A percentile compares a stretch with the other conserved stretches of the same genome.
phyloP scores from a whole-genome alignment of 2,329 filamentous ascomycete genomes.

The Trichoderma cornu-damae region DNA sequence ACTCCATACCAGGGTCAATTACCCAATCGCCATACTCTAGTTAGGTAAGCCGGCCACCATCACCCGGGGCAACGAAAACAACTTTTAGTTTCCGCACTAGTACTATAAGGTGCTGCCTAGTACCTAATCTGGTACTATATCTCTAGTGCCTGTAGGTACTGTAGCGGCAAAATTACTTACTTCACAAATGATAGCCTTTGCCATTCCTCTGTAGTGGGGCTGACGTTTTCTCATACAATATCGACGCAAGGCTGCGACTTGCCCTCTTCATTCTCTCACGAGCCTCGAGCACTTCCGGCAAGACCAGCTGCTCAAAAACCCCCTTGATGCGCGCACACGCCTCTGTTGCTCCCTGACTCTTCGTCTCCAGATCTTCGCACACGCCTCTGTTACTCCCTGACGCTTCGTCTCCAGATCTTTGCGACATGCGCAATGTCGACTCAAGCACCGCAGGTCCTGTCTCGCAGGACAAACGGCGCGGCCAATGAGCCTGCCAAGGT shows the following conservation, averaged over 20 bases:
- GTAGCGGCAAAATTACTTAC: no score
- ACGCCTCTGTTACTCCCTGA: neutral
- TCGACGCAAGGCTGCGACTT: slow-evolving; percentile 14
- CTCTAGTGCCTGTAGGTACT: no score
- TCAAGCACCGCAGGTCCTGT: slow-evolving; percentile 33
- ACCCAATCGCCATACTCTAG: neutral
- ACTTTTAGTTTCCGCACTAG: no score
- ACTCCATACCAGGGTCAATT: neutral
- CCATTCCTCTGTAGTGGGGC: no score
- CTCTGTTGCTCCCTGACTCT: neutral
- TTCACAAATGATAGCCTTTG: no score
- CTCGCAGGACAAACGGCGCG: slow-evolving; percentile 33
- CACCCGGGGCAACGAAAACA: no score
- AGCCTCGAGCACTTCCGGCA: neutral
- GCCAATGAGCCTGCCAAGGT: slow-evolving; percentile 29
- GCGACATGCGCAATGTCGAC: slow-evolving; percentile 36
- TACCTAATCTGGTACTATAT: no score
- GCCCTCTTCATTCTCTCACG: neutral
- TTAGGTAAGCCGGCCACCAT: no score
- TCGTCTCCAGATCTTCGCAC: slow-evolving; percentile 6
- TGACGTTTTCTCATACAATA: no score
- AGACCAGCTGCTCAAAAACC: neutral
- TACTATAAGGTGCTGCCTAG: no score
- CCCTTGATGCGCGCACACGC: neutral
- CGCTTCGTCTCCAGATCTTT: neutral